Percentiles rank a stretch among this genome's conserved stretches.
Conservation (phyloP, 306 rosid species). For the Geum urbanum region DNA sequence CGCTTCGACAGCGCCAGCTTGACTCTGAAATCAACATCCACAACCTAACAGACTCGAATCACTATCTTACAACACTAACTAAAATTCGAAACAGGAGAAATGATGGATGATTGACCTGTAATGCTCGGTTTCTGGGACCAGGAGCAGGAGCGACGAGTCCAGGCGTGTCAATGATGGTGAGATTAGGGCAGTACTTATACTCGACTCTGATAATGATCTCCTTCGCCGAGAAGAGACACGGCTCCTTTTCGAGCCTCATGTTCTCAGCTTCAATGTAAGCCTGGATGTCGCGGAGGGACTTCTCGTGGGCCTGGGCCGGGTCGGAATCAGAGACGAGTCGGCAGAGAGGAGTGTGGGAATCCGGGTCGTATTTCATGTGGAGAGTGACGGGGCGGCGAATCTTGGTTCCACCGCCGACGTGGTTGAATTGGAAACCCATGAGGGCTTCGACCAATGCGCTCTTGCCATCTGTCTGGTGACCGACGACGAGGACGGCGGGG, state of each 20-base stretch:
- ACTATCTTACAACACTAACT: background rate
- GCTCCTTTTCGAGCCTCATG: constrained; percentile 65
- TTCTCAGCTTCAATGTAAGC: constrained; percentile 88
- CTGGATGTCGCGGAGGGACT: constrained; percentile 70
- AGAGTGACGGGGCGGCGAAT: constrained; percentile 63
- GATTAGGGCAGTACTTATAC: constrained; percentile 88
- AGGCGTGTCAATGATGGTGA: constrained; percentile 91
- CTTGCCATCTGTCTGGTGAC: constrained; percentile 98
- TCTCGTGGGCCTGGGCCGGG: constrained; percentile 32
- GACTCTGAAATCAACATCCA: constrained; percentile 36
- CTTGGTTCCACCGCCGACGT: constrained; percentile 94
- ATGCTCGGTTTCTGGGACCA: constrained; percentile 65
- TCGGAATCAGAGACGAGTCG: constrained; percentile 38
- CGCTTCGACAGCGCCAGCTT: constrained; percentile 85
- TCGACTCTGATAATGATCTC: constrained; percentile 76
- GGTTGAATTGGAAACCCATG: constrained; percentile 99
- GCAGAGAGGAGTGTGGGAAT: constrained; percentile 41
- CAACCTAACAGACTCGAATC: background rate
- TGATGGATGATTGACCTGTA: constrained; percentile 41
- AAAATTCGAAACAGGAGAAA: background rate
- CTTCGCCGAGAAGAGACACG: constrained; percentile 70
- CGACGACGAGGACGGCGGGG: constrained; percentile 84
- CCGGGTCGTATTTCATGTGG: constrained; percentile 57
- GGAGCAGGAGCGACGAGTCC: constrained; percentile 96
- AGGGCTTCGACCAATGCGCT: constrained; percentile 93